phyloP scores from a whole-genome alignment of 1,284 basidiomycete genomes.

The Heterobasidion occidentale region DNA sequence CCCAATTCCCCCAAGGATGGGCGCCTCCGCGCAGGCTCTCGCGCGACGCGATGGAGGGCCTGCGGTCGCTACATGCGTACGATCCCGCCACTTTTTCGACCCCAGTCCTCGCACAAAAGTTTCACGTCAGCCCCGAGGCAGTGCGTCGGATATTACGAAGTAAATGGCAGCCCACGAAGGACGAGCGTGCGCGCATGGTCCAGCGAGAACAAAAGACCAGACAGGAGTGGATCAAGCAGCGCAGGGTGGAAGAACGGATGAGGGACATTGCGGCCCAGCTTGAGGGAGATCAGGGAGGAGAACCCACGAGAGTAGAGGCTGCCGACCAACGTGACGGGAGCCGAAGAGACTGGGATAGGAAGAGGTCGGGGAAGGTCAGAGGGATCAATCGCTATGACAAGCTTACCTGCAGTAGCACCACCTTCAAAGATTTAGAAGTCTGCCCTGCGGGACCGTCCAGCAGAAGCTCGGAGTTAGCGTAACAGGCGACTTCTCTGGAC shows the following conservation, averaged over 20 bases:
- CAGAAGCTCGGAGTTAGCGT: not conserved
- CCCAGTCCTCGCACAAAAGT: conserved; percentile 67
- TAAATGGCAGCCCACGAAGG: conserved; percentile 64
- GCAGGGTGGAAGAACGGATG: conserved; percentile 34
- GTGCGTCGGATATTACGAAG: conserved; percentile 80
- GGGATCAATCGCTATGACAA: not conserved
- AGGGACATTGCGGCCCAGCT: conserved; percentile 11
- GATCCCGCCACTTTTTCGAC: conserved; percentile 69
- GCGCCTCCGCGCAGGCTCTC: conserved; percentile 80
- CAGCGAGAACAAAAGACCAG: conserved; percentile 49
- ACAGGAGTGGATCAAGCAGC: conserved; percentile 32
- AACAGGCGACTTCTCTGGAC: not conserved
- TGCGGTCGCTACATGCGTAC: conserved; percentile 64
- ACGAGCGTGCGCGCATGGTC: conserved; percentile 44
- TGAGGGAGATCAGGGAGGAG: no score
- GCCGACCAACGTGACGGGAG: not conserved
- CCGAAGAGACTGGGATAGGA: not conserved
- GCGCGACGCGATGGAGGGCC: conserved; percentile 84
- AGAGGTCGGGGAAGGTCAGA: not conserved
- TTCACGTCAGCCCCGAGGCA: conserved; percentile 82
- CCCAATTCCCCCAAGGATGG: conserved; percentile 75
- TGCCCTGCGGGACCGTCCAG: not conserved
- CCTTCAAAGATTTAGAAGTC: not conserved
- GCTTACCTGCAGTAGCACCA: not conserved
- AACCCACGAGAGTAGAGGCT: not conserved